Evolutionary conservation across 768 basidiomycete genomes (phyloP).

Genomic region (Ramaria sp.): DNA sequence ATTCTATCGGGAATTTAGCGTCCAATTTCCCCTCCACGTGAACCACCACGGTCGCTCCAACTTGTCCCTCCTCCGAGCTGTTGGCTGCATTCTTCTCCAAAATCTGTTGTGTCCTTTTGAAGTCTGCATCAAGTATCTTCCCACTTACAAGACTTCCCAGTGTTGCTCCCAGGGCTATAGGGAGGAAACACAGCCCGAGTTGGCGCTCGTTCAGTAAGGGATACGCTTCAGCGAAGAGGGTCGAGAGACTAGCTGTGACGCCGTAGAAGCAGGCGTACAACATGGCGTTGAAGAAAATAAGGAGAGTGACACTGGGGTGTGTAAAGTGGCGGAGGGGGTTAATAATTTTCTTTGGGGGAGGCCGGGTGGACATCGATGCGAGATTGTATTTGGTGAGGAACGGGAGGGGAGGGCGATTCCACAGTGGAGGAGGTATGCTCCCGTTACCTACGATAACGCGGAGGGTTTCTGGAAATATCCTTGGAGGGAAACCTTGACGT

Average conservation of each 20-base stretch:
- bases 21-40: slow-evolving; percentile 17
- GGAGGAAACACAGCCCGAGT: slow-evolving; percentile 70
- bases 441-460: slow-evolving; percentile 33
- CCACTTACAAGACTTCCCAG: slow-evolving; percentile 51
- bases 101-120: slow-evolving; percentile 20
- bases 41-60: not conserved
- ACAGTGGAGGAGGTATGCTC: slow-evolving; percentile 21
- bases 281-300: slow-evolving; percentile 43
- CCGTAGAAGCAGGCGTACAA: slow-evolving; percentile 48
- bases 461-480: slow-evolving; percentile 36
- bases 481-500: slow-evolving; percentile 12
- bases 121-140: slow-evolving; percentile 56
- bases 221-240: slow-evolving; percentile 48
- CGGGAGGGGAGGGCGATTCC: slow-evolving; percentile 24
- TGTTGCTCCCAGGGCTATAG: slow-evolving; percentile 61
- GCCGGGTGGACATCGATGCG: slow-evolving; percentile 15
- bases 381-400: slow-evolving; percentile 12
- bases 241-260: slow-evolving; percentile 49
- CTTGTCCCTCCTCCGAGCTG: slow-evolving; percentile 12
- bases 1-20: slow-evolving; percentile 15
- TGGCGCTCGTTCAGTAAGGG: slow-evolving; percentile 48
- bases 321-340: slow-evolving; percentile 49
- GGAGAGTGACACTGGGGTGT: slow-evolving; percentile 43
- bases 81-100: slow-evolving; percentile 2
- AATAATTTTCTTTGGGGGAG: slow-evolving; percentile 25